These are phyloP conservation scores for Margaritispora aquatica DNA, from an alignment of 495 filamentous ascomycete species.

Conservation along the genomic window DNA sequence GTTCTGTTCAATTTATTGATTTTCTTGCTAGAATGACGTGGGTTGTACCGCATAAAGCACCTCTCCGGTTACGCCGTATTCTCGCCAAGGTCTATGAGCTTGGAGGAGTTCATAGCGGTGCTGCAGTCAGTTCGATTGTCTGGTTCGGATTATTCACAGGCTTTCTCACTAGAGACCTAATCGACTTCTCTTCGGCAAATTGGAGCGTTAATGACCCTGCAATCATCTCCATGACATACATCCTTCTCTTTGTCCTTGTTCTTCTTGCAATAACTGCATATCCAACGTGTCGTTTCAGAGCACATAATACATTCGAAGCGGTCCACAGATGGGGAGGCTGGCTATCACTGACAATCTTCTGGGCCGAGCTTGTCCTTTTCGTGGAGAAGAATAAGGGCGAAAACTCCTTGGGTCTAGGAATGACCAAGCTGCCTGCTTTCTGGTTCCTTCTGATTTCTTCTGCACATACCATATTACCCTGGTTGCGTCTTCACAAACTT, in stretches of 20 bases:
- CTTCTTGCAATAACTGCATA: conserved; percentile 38
- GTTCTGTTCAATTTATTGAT: neutral
- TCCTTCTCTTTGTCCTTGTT: conserved; percentile 38
- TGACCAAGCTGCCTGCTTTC: conserved; percentile 53
- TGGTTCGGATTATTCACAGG: conserved; percentile 58
- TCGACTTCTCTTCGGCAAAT: conserved; percentile 29
- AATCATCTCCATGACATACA: conserved; percentile 28
- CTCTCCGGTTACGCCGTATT: conserved; percentile 56
- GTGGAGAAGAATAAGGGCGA: conserved; percentile 18
- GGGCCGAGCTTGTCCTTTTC: conserved; percentile 38
- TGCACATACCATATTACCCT: conserved; percentile 56
- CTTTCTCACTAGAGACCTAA: conserved; percentile 33
- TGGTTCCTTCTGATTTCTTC: conserved; percentile 62
- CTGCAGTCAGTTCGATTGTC: conserved; percentile 56
- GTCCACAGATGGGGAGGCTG: conserved; percentile 64
- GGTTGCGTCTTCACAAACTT: conserved; percentile 58
- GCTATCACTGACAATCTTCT: conserved; percentile 54
- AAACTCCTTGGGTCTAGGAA: conserved; percentile 25
- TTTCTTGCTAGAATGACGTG: conserved; percentile 36
- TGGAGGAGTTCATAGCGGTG: conserved; percentile 71
- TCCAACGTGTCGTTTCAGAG: conserved; percentile 44
- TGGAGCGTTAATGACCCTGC: conserved; percentile 14
- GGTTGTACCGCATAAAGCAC: conserved; percentile 47
- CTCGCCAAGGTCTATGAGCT: conserved; percentile 71
- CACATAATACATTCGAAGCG: conserved; percentile 62